phyloP scores from a whole-genome alignment of 371 early-diverging fungal genomes.

The Choanephora cucurbitarum region DNA sequence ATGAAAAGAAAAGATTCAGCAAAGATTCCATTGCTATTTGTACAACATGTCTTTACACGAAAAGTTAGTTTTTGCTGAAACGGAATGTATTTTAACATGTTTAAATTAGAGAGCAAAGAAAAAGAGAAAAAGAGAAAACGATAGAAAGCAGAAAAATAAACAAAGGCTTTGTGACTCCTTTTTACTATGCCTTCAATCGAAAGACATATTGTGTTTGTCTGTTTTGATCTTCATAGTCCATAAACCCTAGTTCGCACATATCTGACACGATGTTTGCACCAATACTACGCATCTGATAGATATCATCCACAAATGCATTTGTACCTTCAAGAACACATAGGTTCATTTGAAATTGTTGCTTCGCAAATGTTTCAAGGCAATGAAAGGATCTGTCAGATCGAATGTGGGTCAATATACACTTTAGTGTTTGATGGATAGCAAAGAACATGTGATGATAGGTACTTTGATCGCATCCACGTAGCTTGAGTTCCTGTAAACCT shows the following conservation, averaged over 20 bases:
- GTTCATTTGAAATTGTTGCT: conserved; percentile 38
- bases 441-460: conserved; percentile 54
- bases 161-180: conserved; percentile 2
- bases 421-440: conserved; percentile 43
- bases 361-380: conserved; percentile 16
- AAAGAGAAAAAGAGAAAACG: neutral
- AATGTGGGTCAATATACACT: conserved; percentile 19
- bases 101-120: neutral
- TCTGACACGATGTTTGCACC: conserved; percentile 14
- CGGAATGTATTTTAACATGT: neutral
- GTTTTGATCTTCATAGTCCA: neutral
- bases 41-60: no score
- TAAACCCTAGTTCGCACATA: conserved; percentile 5
- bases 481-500: conserved; percentile 31
- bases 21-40: neutral
- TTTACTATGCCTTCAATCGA: conserved; percentile 3
- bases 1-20: neutral
- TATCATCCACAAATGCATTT: conserved; percentile 37
- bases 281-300: conserved; percentile 39
- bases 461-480: conserved; percentile 47
- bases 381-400: neutral
- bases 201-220: conserved; percentile 7
- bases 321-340: conserved; percentile 34
- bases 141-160: neutral
- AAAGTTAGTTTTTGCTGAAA: no score